Evolutionary conservation across 805 yeast genomes (phyloP).

Genomic region (Blastobotrys parvus): DNA sequence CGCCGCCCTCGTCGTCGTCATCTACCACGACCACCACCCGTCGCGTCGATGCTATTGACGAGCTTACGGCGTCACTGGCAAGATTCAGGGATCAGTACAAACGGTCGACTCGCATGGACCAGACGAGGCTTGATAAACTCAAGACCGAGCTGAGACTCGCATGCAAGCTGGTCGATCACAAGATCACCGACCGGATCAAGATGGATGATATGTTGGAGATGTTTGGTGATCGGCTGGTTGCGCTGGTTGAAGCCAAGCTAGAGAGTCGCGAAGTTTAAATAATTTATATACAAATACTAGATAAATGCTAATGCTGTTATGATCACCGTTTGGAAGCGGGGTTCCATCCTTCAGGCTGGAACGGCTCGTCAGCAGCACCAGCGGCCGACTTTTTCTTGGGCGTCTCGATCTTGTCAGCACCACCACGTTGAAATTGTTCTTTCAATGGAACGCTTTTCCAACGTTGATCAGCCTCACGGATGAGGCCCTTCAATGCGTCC

Average conservation of each 20-base stretch:
- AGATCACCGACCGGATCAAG: conserved; percentile 1
- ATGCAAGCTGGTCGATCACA: conserved; percentile 9
- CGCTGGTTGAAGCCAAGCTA: conserved; percentile 8
- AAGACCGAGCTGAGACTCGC: conserved; percentile 12
- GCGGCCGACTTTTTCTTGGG: background rate
- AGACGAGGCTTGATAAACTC: conserved; percentile 8
- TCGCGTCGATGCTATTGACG: conserved; percentile 6
- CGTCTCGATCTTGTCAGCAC: background rate
- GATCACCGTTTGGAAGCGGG: conserved; percentile 1
- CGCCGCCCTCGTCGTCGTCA: background rate
- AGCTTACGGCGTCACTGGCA: conserved; percentile 4
- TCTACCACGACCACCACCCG: background rate
- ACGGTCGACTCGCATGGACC: conserved; percentile 3
- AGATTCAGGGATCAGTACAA: conserved; percentile 9
- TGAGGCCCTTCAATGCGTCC: conserved; percentile 41
- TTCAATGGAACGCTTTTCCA: conserved; percentile 31
- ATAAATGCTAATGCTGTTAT: background rate
- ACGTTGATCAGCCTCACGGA: conserved; percentile 33
- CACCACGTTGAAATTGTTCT: conserved; percentile 2
- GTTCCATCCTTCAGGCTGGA: conserved; percentile 8
- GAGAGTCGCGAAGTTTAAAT: background rate
- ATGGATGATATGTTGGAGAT: conserved; percentile 15
- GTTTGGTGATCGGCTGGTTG: conserved; percentile 20
- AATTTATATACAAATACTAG: background rate
- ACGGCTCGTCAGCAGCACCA: conserved; percentile 3